These are phyloP conservation scores for Salix udensis DNA, from an alignment of 345 rosid genomes.

Conservation along the genomic window DNA sequence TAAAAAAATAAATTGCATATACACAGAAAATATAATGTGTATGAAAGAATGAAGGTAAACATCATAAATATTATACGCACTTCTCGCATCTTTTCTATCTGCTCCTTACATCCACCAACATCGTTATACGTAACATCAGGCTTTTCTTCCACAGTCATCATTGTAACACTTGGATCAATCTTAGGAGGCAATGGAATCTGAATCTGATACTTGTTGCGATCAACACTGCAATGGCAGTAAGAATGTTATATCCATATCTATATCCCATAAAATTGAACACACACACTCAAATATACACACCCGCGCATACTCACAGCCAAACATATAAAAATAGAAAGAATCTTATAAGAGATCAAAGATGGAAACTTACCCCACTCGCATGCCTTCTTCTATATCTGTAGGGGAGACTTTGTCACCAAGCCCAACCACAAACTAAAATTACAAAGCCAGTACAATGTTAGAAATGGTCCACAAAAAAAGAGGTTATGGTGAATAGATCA, in stretches of 20 bases:
- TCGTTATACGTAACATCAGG: constrained; percentile 98
- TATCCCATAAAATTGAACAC: neutral
- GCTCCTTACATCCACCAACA: constrained; percentile 98
- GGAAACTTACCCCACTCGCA: constrained; percentile 85
- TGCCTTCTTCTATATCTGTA: constrained; percentile 97
- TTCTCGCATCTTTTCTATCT: constrained; percentile 96
- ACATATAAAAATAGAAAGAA: neutral
- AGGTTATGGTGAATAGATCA: too few relatives aligned
- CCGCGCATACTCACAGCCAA: neutral
- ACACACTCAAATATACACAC: neutral
- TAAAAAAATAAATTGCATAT: neutral
- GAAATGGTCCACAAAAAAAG: neutral
- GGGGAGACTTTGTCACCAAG: constrained; percentile 98
- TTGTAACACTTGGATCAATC: constrained; percentile 98
- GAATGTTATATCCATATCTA: neutral
- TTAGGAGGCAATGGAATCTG: constrained; percentile 98
- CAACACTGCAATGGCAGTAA: constrained; percentile 59
- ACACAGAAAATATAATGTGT: neutral
- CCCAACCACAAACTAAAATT: constrained; percentile 85
- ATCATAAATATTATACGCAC: constrained; percentile 31
- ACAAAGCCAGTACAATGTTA: neutral
- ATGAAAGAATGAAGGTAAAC: neutral
- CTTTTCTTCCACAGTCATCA: constrained; percentile 99
- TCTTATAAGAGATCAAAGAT: neutral
- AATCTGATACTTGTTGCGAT: constrained; percentile 93